Evolutionary conservation across 1,139 yeast species (phyloP), one percentile per base, ranked within the genome.

Genomic region (Wickerhamiella pararugosa): DNA sequence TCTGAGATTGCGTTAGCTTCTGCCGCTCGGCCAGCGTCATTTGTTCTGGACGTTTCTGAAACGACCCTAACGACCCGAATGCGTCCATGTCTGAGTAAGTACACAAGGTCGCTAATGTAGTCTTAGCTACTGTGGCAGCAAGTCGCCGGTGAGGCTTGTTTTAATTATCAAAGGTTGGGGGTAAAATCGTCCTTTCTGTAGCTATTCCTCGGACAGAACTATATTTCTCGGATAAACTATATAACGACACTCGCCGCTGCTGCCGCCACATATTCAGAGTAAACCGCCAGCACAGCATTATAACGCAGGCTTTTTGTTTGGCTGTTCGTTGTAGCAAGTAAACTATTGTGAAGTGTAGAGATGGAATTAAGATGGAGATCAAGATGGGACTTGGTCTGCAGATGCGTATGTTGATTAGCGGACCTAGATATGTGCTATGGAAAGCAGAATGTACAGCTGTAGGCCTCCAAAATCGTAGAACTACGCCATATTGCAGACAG

Each of bases 41-140:
- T n/a, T 45, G 43, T 33, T 45, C 43, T 30, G 53, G 48, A 10
- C 47, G 43, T 29, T 43, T 43, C 29, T 39, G 9, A 29, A 40
- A 44, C 21, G 54, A 52, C 26, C 53, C 56, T 28, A 55, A 46
- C 4, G 54, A 53, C 6, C 58, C 59, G 40, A 55, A 55, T 29
- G 55, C 45, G 47, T 54, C 58, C 50, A 49, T 49, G 31, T 25
- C 11, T 8, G 7, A n/a, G 11, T 25, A 7, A 9, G 25, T 25
- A 34, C n/a, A 9, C 2, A 10, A 25, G n/a, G 6, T 9, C 8
- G 9, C 29, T 9, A 30, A 32, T 11, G 27, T 11, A 25, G 34
- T 9, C 34, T 32, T 9, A 5, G 25, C 34, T 9, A 32, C 5
- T n/a, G 25, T 9, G 25, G 25, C 25, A 21, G 15, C 21, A 11